Conservation (phyloP, 1,284 basidiomycete species). For the Heterobasidion occidentale region DNA sequence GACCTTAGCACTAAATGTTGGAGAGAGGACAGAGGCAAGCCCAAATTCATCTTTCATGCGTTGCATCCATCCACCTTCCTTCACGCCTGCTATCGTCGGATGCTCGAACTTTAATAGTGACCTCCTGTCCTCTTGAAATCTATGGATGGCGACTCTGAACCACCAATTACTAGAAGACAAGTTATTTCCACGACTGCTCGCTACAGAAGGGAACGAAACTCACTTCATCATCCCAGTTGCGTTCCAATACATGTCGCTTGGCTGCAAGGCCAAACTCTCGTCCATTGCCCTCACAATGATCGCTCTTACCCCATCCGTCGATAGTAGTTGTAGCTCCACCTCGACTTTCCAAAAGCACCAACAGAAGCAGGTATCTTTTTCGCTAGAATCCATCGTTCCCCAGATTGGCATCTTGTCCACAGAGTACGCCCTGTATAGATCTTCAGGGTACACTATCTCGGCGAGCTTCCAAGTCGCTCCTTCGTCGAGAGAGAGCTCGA, state of each 20-base stretch:
- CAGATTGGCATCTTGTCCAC: conserved; percentile 22
- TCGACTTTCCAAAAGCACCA: conserved; percentile 61
- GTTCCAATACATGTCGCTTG: conserved; percentile 18
- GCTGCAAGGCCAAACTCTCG: conserved; percentile 21
- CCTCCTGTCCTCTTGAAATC: conserved; percentile 20
- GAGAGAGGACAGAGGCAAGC: too few species aligned
- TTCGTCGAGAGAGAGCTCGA: conserved; percentile 56
- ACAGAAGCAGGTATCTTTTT: conserved; percentile 49
- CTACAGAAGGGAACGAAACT: conserved; percentile 15
- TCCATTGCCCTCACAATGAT: conserved; percentile 55
- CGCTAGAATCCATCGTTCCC: conserved; percentile 36
- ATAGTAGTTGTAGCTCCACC: conserved; percentile 29
- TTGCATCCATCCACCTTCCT: conserved; percentile 1
- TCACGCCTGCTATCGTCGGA: not conserved
- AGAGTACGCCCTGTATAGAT: conserved; percentile 33
- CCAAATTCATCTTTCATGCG: not conserved
- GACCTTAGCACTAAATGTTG: too few species aligned
- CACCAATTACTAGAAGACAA: conserved; percentile 32
- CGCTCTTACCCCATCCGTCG: conserved; percentile 19
- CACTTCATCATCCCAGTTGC: conserved; percentile 45
- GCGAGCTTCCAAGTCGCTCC: conserved; percentile 48
- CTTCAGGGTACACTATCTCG: conserved; percentile 44
- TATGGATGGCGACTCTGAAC: conserved; percentile 52
- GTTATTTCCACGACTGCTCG: not conserved
- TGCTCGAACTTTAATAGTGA: not conserved